These are phyloP conservation scores for Apostasia shenzhenica DNA, from an alignment of 106 monocot species.

Conservation along the genomic window DNA sequence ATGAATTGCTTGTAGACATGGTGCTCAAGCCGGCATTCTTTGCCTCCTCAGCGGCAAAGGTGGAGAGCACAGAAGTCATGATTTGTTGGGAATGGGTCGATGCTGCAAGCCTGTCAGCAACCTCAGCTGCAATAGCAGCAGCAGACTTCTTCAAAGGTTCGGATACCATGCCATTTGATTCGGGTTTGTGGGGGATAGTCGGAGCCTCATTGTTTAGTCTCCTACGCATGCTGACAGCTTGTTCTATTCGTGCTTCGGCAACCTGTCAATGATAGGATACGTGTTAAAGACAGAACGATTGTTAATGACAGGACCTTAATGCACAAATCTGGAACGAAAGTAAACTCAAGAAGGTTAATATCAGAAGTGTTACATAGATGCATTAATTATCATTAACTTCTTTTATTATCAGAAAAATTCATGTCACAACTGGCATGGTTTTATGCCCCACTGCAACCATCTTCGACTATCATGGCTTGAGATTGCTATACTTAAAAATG, in stretches of 20 bases:
- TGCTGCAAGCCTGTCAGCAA: slow-evolving; percentile 84
- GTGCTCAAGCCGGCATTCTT: slow-evolving; percentile 35
- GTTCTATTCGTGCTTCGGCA: slow-evolving; percentile 60
- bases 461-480: too few relatives aligned
- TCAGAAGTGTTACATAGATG: too few relatives aligned
- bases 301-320: too few relatives aligned
- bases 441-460: too few relatives aligned
- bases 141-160: slow-evolving; percentile 40
- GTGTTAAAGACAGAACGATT: not conserved
- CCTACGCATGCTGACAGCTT: slow-evolving; percentile 70
- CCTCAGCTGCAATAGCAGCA: slow-evolving; percentile 72
- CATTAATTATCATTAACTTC: too few relatives aligned
- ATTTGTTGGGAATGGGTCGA: slow-evolving; percentile 91
- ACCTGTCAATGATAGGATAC: slow-evolving; percentile 37
- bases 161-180: slow-evolving; percentile 22
- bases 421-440: too few relatives aligned
- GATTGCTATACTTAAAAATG: too few relatives aligned
- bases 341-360: too few relatives aligned
- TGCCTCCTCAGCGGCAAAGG: slow-evolving; percentile 77
- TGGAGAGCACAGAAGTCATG: slow-evolving; percentile 87
- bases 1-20: not conserved
- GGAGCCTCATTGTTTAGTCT: slow-evolving; percentile 58
- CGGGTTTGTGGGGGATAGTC: slow-evolving; percentile 1
- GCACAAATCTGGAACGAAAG: not conserved
- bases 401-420: too few relatives aligned